phyloP scores from a whole-genome alignment of 1,139 yeast species.

The Blastobotrys malaysiensis region DNA sequence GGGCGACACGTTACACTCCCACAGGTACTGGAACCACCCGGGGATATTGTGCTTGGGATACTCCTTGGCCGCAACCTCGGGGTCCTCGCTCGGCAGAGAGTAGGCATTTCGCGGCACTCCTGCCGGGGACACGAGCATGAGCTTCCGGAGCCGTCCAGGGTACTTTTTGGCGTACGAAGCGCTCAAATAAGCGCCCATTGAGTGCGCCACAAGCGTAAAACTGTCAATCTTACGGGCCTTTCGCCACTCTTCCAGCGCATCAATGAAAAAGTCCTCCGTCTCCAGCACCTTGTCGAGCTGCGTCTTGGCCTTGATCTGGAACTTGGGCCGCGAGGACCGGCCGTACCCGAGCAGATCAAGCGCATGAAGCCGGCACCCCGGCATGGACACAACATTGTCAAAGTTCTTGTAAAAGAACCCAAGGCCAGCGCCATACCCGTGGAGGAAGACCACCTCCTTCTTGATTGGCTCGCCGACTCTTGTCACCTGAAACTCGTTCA shows the following conservation, averaged over 20 bases:
- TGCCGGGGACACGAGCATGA: constrained; percentile 80
- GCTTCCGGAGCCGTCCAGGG: constrained; percentile 57
- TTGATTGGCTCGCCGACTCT: constrained; percentile 20
- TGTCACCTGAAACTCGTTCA: constrained; percentile 53
- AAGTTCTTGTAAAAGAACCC: constrained; percentile 82
- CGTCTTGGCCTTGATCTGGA: constrained; percentile 31
- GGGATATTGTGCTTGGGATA: constrained; percentile 18
- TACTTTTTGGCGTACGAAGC: constrained; percentile 71
- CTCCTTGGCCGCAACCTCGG: constrained; percentile 12
- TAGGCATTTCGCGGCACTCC: constrained; percentile 50
- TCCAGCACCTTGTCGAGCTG: constrained; percentile 34
- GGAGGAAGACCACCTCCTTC: constrained; percentile 55
- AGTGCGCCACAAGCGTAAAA: constrained; percentile 80
- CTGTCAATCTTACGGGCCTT: constrained; percentile 41
- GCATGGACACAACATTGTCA: constrained; percentile 38
- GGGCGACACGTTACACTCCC: constrained; percentile 39
- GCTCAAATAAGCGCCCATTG: constrained; percentile 87
- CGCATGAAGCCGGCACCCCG: constrained; percentile 55
- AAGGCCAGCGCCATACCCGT: constrained; percentile 89
- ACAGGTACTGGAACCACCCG: constrained; percentile 33
- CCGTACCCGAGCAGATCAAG: constrained; percentile 87
- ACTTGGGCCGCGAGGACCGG: constrained; percentile 59
- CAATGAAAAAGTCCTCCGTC: constrained; percentile 72
- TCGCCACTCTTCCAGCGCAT: constrained; percentile 85
- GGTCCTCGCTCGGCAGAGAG: constrained; percentile 26